phyloP scores from a whole-genome alignment of 257 asterid genomes.

The Gardenia jasminoides region DNA sequence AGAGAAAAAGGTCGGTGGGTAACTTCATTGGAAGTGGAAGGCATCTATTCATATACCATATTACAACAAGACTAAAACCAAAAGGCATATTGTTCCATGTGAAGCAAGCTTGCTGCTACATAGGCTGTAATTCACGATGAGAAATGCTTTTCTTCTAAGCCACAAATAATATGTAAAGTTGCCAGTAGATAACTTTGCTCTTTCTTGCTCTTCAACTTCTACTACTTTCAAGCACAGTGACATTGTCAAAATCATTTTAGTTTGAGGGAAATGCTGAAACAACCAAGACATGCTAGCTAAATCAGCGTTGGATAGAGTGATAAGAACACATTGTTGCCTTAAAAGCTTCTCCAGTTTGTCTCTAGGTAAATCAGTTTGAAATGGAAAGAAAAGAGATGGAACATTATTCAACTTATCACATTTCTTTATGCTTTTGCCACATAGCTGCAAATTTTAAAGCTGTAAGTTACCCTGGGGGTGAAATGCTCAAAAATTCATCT shows the following conservation, averaged over 20 bases:
- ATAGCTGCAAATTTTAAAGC: background rate
- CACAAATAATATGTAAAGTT: background rate
- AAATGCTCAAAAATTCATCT: background rate
- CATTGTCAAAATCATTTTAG: background rate
- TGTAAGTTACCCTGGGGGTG: background rate
- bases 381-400: background rate
- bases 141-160: background rate
- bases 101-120: background rate
- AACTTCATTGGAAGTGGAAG: background rate
- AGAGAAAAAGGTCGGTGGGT: background rate
- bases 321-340: background rate
- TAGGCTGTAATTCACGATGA: background rate
- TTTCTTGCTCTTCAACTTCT: background rate
- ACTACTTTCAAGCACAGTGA: background rate
- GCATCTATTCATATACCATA: background rate
- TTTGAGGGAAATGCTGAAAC: background rate
- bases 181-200: too few relatives aligned
- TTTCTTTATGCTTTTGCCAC: background rate
- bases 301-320: background rate
- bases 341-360: background rate
- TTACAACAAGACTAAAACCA: background rate
- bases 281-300: background rate
- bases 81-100: background rate
- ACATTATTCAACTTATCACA: background rate
- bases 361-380: background rate